Evolutionary conservation across 768 basidiomycete species (phyloP).

Genomic region (Rhizopogon sp.): DNA sequence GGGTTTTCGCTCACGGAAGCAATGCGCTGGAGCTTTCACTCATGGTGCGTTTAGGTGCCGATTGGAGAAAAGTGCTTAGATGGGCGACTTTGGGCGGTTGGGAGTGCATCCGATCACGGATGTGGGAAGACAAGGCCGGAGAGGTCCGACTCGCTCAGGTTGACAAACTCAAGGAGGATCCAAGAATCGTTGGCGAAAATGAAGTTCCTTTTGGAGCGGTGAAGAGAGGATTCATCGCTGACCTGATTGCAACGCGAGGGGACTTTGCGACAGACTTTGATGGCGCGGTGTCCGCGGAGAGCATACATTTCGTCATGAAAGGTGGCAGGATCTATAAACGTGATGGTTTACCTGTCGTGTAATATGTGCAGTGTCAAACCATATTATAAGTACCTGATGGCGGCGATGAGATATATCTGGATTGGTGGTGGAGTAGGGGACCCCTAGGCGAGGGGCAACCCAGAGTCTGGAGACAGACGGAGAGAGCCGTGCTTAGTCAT

Average conservation of each 20-base stretch:
- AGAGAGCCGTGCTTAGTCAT: too few species aligned
- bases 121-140: slow-evolving; percentile 37
- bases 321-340: slow-evolving; percentile 42
- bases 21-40: slow-evolving; percentile 58
- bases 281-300: slow-evolving; percentile 40
- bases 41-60: slow-evolving; percentile 53
- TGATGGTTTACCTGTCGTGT: slow-evolving; percentile 22
- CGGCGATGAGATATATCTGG: background rate
- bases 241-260: slow-evolving; percentile 34
- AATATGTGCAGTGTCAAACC: too few species aligned
- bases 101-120: slow-evolving; percentile 44
- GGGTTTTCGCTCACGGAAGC: slow-evolving; percentile 55
- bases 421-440: background rate
- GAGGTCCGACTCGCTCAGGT: slow-evolving; percentile 20
- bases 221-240: slow-evolving; percentile 51
- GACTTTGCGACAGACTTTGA: slow-evolving; percentile 35
- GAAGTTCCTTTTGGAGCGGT: slow-evolving; percentile 54
- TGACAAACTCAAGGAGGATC: slow-evolving; percentile 19
- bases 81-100: slow-evolving; percentile 60
- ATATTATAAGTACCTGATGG: too few species aligned
- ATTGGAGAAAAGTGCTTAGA: slow-evolving; percentile 46
- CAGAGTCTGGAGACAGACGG: too few species aligned
- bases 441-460: too few species aligned
- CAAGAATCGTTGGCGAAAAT: slow-evolving; percentile 35
- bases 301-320: slow-evolving; percentile 56